Percentiles rank a stretch among this genome's conserved stretches.
These are phyloP conservation scores for Picea sitchensis DNA, from an alignment of 75 land plant genomes.

Conservation along the genomic window DNA sequence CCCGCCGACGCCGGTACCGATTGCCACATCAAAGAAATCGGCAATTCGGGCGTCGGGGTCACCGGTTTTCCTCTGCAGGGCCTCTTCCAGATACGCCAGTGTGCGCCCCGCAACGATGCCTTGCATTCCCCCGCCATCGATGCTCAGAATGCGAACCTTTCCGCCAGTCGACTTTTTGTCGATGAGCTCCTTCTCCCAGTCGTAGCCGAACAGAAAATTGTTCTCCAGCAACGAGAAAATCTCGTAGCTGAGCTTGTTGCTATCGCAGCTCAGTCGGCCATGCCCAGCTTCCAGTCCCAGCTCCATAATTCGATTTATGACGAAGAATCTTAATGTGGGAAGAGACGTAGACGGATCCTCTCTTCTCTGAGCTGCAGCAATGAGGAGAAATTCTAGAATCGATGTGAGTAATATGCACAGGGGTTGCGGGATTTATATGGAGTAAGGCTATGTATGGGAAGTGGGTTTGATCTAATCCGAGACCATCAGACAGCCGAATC, in stretches of 20 bases:
- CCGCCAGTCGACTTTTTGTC: too few relatives aligned
- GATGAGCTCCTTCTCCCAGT: too few relatives aligned
- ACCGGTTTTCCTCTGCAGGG: slow-evolving; percentile 43
- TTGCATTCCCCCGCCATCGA: slow-evolving; percentile 78
- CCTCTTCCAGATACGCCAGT: slow-evolving; percentile 59
- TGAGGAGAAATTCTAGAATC: too few relatives aligned
- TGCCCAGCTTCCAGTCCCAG: background rate
- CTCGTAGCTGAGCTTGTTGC: slow-evolving; percentile 38
- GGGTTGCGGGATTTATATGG: too few relatives aligned
- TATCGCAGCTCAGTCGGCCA: slow-evolving; percentile 33
- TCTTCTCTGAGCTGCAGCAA: too few relatives aligned
- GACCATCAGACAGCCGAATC: too few relatives aligned
- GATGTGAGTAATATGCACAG: too few relatives aligned
- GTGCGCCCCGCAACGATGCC: slow-evolving; percentile 63
- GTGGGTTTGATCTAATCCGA: too few relatives aligned
- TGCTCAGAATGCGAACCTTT: slow-evolving; percentile 54
- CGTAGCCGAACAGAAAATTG: slow-evolving; percentile 27
- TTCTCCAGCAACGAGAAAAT: slow-evolving; percentile 53
- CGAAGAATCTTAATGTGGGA: too few relatives aligned
- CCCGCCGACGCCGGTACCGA: slow-evolving; percentile 86
- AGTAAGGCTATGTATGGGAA: too few relatives aligned
- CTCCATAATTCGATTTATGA: background rate
- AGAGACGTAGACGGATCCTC: too few relatives aligned
- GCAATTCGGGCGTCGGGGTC: slow-evolving; percentile 58
- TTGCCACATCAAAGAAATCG: slow-evolving; percentile 81